Evolutionary conservation across 2,329 filamentous ascomycete species (phyloP).

Genomic region (Diaporthe citriasiana): DNA sequence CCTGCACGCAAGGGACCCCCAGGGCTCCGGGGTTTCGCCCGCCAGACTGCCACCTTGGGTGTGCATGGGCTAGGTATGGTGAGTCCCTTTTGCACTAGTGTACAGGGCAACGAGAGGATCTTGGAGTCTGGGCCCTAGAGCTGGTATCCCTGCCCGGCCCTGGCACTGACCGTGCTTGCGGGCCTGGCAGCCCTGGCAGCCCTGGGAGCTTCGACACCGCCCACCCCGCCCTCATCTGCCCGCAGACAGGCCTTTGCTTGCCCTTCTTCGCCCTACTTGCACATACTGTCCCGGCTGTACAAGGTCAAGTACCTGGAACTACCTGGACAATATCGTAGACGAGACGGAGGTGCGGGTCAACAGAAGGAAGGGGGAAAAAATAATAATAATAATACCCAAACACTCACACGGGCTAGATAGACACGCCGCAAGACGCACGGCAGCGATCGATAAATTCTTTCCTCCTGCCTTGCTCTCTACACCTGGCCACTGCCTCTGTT

Average conservation of each 20-base stretch:
- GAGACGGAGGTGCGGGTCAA: conserved; percentile 32
- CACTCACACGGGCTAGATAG: conserved; percentile 9
- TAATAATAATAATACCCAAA: not conserved
- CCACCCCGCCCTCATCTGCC: conserved; percentile 34
- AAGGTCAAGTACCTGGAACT: not conserved
- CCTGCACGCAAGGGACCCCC: conserved; percentile 7
- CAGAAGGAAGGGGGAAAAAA: not conserved
- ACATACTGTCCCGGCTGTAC: not conserved
- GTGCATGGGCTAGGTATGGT: conserved; percentile 8
- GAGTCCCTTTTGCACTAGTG: too few species aligned
- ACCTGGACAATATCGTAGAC: conserved; percentile 10
- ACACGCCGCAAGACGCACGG: conserved; percentile 4
- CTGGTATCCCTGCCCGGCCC: conserved; percentile 2
- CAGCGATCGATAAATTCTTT: conserved; percentile 28
- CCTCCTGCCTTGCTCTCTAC: not conserved
- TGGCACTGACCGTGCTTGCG: not conserved
- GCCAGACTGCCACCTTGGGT: conserved; percentile 1
- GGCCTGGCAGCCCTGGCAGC: conserved; percentile 12
- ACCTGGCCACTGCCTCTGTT: not conserved
- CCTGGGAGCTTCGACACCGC: conserved; percentile 25
- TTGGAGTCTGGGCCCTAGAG: conserved; percentile 25
- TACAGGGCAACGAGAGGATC: conserved; percentile 5
- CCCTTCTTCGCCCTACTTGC: conserved; percentile 19
- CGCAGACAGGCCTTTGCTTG: conserved; percentile 32
- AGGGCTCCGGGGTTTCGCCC: conserved; percentile 3